These are phyloP conservation scores for Pluteus cervinus DNA, from an alignment of 768 basidiomycete species.

Conservation along the genomic window DNA sequence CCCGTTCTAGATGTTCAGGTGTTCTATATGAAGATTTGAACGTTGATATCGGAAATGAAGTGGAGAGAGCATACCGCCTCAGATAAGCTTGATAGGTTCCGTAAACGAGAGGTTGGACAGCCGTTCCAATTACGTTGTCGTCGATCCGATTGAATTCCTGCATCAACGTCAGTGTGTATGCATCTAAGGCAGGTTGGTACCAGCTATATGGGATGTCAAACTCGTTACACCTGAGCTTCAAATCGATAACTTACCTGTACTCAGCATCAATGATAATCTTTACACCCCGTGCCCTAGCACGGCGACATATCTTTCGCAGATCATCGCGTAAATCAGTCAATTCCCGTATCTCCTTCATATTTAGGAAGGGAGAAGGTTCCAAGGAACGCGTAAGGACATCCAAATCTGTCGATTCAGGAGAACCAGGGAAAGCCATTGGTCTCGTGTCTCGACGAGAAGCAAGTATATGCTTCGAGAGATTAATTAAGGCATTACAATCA, in stretches of 20 bases:
- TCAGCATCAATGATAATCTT: slow-evolving; percentile 83
- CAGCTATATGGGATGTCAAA: slow-evolving; percentile 29
- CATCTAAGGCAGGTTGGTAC: slow-evolving; percentile 83
- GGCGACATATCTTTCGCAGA: slow-evolving; percentile 57
- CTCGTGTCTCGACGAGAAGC: slow-evolving; percentile 27
- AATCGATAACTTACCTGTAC: slow-evolving; percentile 42
- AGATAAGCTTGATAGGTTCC: slow-evolving; percentile 90
- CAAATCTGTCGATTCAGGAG: slow-evolving; percentile 53
- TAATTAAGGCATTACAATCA: slow-evolving; percentile 51
- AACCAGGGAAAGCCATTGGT: slow-evolving; percentile 63
- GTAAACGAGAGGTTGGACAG: slow-evolving; percentile 69
- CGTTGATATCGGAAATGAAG: neutral
- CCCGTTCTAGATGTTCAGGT: slow-evolving; percentile 58
- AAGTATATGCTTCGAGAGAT: slow-evolving; percentile 54
- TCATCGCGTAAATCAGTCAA: slow-evolving; percentile 59
- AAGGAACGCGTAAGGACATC: slow-evolving; percentile 31
- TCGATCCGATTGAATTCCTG: slow-evolving; percentile 63
- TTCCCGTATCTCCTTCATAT: slow-evolving; percentile 49
- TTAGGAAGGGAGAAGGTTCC: slow-evolving; percentile 24
- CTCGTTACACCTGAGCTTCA: neutral
- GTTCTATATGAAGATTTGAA: slow-evolving; percentile 36
- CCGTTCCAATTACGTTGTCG: slow-evolving; percentile 5
- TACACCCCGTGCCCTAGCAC: slow-evolving; percentile 56
- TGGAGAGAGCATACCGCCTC: slow-evolving; percentile 41
- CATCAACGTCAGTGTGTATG: slow-evolving; percentile 68